These are phyloP conservation scores for Chloris gayana DNA, from an alignment of 176 grass and related monocot genomes.

Conservation along the genomic window DNA sequence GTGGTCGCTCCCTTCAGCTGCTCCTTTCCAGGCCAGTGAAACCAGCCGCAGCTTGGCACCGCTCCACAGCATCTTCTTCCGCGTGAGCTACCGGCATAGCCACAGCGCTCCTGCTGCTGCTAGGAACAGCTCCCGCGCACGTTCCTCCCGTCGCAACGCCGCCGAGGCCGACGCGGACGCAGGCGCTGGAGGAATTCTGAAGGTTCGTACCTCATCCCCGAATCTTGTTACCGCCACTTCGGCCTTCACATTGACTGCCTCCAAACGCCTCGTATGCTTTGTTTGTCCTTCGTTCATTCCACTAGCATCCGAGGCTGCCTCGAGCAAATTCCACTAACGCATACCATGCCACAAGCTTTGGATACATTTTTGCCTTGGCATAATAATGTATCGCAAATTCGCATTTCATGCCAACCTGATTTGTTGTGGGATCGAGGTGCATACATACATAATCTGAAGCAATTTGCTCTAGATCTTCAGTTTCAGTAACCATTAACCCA, in stretches of 20 bases:
- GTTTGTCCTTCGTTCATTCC: too few species aligned
- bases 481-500: too few species aligned
- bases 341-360: too few species aligned
- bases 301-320: too few species aligned
- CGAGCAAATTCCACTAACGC: background rate
- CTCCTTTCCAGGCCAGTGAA: background rate
- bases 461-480: too few species aligned
- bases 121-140: background rate
- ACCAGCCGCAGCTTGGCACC: background rate
- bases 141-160: conserved; percentile 19
- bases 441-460: too few species aligned
- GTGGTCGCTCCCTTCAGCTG: background rate
- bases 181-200: background rate
- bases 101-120: background rate
- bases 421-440: too few species aligned
- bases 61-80: background rate
- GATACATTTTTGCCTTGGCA: background rate
- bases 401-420: too few species aligned
- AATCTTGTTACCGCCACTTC: too few species aligned
- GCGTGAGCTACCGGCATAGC: background rate
- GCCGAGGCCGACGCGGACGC: background rate
- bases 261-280: too few species aligned
- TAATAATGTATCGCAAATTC: too few species aligned
- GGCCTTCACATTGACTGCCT: background rate
- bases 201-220: conserved; percentile 12